Evolutionary conservation across 257 asterid species (phyloP).

Genomic region (Thymus quinquecostatus): DNA sequence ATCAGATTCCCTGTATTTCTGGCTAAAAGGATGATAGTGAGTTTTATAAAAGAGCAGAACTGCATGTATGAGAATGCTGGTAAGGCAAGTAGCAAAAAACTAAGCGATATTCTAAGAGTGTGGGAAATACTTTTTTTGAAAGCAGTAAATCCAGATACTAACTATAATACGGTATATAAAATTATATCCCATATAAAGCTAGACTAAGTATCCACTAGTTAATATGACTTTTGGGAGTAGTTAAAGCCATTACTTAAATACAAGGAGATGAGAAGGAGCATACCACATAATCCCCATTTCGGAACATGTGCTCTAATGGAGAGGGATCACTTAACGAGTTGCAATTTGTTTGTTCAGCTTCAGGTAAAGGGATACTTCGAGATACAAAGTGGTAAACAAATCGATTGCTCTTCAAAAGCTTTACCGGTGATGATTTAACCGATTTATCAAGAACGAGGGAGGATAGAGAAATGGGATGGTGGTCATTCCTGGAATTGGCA

Average conservation of each 20-base stretch:
- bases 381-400: slow-evolving; percentile 69
- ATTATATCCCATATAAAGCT: slow-evolving; percentile 20
- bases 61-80: slow-evolving; percentile 15
- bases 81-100: neutral
- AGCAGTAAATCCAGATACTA: slow-evolving; percentile 4
- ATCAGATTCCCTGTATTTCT: slow-evolving; percentile 19
- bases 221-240: slow-evolving; percentile 10
- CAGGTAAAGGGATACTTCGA: slow-evolving; percentile 41
- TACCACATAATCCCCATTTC: slow-evolving; percentile 94
- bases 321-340: slow-evolving; percentile 45
- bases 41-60: neutral
- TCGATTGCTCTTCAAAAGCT: slow-evolving; percentile 43
- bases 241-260: slow-evolving; percentile 21
- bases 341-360: slow-evolving; percentile 36
- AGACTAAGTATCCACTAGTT: slow-evolving; percentile 4
- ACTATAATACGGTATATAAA: slow-evolving; percentile 9
- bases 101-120: slow-evolving; percentile 14
- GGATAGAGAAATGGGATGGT: slow-evolving; percentile 46
- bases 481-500: slow-evolving; percentile 49
- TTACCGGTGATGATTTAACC: slow-evolving; percentile 42
- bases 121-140: neutral
- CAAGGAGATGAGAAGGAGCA: slow-evolving; percentile 27
- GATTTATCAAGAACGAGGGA: slow-evolving; percentile 70
- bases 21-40: slow-evolving; percentile 16
- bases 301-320: slow-evolving; percentile 51